Conservation (phyloP, 495 filamentous ascomycete genomes). For the Beverwykella pulmonaria region DNA sequence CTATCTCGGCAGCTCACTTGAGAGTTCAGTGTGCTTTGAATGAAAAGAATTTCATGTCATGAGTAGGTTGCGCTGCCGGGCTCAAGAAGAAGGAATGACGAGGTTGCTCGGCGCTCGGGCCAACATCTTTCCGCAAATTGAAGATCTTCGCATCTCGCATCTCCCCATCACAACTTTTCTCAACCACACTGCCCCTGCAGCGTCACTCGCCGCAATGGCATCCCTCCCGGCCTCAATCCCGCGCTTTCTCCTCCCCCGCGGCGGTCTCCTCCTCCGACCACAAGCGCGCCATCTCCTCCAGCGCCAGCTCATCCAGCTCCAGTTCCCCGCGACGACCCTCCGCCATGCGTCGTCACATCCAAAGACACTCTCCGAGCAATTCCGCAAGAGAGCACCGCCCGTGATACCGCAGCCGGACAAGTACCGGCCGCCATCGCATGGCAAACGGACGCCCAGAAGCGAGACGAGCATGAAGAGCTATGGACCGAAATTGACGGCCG, state of each 20-base stretch:
- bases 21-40: not conserved
- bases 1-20: slow-evolving; percentile 5
- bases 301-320: not conserved
- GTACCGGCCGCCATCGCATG: slow-evolving; percentile 86
- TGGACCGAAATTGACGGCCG: slow-evolving; percentile 58
- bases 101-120: slow-evolving; percentile 8
- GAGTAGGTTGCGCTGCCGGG: no score
- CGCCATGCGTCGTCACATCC: slow-evolving; percentile 30
- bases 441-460: slow-evolving; percentile 57
- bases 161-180: slow-evolving; percentile 4
- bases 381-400: slow-evolving; percentile 48
- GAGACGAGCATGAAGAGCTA: slow-evolving; percentile 55
- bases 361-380: slow-evolving; percentile 16
- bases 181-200: not conserved
- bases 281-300: slow-evolving; percentile 5
- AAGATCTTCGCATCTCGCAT: not conserved
- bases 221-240: slow-evolving; percentile 30
- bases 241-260: slow-evolving; percentile 33
- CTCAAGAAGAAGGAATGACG: not conserved
- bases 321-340: slow-evolving; percentile 1
- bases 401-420: slow-evolving; percentile 77
- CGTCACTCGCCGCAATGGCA: slow-evolving; percentile 17
- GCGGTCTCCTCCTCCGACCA: slow-evolving; percentile 22
- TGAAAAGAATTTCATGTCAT: not conserved
- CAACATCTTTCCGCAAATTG: not conserved